A percentile compares a stretch with the other conserved stretches of the same genome.
These are phyloP conservation scores for Podospora pseudoanserina DNA, from an alignment of 495 filamentous ascomycete species.

Conservation along the genomic window DNA sequence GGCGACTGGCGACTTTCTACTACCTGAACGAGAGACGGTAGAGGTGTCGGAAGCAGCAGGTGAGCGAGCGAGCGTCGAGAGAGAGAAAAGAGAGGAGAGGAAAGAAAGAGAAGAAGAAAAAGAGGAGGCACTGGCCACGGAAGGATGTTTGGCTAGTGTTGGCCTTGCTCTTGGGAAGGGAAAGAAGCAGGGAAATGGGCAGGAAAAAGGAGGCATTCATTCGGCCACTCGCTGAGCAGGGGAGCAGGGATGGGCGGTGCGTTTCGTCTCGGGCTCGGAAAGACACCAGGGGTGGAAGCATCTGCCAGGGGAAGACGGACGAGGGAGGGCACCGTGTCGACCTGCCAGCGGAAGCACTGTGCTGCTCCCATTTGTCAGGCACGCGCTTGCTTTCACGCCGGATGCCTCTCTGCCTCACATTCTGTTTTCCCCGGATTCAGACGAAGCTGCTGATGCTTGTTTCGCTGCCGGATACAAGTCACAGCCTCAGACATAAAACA, in stretches of 20 bases:
- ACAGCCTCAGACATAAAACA: not conserved
- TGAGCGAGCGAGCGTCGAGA: conserved; percentile 9
- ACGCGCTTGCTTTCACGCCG: not conserved
- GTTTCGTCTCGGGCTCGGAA: not conserved
- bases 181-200: conserved; percentile 27
- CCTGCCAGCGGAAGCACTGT: not conserved
- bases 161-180: conserved; percentile 17
- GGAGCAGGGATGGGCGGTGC: conserved; percentile 23
- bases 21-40: conserved; percentile 28
- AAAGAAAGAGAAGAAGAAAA: conserved; percentile 27
- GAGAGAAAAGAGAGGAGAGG: conserved; percentile 15
- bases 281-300: conserved; percentile 13
- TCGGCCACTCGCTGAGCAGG: conserved; percentile 29
- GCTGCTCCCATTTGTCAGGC: not conserved
- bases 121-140: conserved; percentile 20
- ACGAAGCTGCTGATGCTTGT: too few relatives aligned
- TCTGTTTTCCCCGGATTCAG: not conserved
- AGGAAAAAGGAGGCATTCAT: conserved; percentile 33
- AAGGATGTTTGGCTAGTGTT: conserved; percentile 12
- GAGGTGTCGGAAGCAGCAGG: not conserved
- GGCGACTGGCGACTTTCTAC: conserved; percentile 1
- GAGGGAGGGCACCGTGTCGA: conserved; percentile 2
- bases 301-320: conserved; percentile 13
- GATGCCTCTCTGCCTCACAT: not conserved
- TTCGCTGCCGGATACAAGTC: too few relatives aligned